These are phyloP conservation scores for Iris macrosiphon DNA, from an alignment of 106 monocot genomes.

Conservation along the genomic window DNA sequence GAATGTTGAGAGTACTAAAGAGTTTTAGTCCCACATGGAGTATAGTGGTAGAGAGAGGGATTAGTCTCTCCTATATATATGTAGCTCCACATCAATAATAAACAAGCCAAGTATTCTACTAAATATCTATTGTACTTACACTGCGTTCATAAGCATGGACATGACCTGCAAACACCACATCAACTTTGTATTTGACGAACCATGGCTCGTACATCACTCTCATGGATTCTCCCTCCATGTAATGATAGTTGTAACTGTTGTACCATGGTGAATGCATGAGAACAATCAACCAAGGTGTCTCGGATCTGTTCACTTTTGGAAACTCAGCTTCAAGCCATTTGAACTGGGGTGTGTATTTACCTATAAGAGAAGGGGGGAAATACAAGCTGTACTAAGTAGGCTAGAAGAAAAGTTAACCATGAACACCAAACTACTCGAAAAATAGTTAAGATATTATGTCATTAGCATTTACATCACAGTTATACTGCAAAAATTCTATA, in stretches of 20 bases:
- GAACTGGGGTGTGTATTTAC: constrained; percentile 82
- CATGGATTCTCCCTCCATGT: constrained; percentile 90
- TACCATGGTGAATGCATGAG: constrained; percentile 84
- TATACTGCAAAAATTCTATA: too few relatives aligned
- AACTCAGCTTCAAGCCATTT: constrained; percentile 68
- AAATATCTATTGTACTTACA: too few relatives aligned
- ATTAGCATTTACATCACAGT: too few relatives aligned
- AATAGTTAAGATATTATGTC: too few relatives aligned
- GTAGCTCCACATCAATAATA: too few relatives aligned
- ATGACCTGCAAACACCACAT: constrained; percentile 72
- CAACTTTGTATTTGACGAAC: constrained; percentile 83
- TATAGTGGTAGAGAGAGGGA: too few relatives aligned
- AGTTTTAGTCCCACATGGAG: too few relatives aligned
- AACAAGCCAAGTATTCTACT: too few relatives aligned
- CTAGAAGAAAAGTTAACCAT: not conserved
- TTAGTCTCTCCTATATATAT: too few relatives aligned
- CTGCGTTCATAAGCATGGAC: constrained; percentile 89
- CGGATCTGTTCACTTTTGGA: constrained; percentile 62
- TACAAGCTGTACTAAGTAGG: too few relatives aligned
- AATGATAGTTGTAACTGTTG: constrained; percentile 85
- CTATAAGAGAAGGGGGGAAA: constrained; percentile 19
- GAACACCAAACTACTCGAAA: not conserved
- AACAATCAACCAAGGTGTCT: constrained; percentile 83
- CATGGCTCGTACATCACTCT: constrained; percentile 71
- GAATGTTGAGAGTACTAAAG: too few relatives aligned